A percentile compares a stretch with the other conserved stretches of the same genome.
Evolutionary conservation across 345 rosid genomes (phyloP).

Genomic region (Dipteronia dyeriana): DNA sequence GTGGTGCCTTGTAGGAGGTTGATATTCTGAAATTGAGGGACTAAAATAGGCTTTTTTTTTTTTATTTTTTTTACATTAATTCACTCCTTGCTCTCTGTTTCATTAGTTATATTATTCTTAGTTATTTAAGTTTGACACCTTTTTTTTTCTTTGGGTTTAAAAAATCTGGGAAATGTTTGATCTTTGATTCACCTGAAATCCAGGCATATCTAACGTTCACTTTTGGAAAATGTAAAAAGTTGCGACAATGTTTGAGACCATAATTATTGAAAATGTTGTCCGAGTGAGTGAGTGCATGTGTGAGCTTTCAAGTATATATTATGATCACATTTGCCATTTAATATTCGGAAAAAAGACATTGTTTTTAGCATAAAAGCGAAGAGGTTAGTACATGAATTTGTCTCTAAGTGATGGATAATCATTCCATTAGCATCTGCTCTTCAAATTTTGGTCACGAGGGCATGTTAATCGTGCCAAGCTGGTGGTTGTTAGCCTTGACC

Average conservation of each 20-base stretch:
- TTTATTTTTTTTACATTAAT: slow-evolving; percentile 5
- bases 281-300: slow-evolving; percentile 9
- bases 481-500: slow-evolving; percentile 12
- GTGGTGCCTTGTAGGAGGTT: slow-evolving; percentile 59
- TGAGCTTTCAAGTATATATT: slow-evolving; percentile 3
- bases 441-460: background rate
- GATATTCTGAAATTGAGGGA: slow-evolving; percentile 53
- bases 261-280: slow-evolving; percentile 15
- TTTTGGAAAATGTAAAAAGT: slow-evolving; percentile 28
- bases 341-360: background rate
- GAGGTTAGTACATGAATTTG: slow-evolving; percentile 5
- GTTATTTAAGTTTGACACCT: background rate
- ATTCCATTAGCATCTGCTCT: background rate
- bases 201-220: slow-evolving; percentile 35
- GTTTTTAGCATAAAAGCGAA: slow-evolving; percentile 22
- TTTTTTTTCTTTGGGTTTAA: slow-evolving; percentile 5
- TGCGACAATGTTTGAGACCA: background rate
- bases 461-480: background rate
- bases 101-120: background rate
- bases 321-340: background rate
- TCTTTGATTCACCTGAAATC: slow-evolving; percentile 31
- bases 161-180: slow-evolving; percentile 20
- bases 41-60: background rate
- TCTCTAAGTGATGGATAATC: slow-evolving; percentile 3
- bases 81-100: slow-evolving; percentile 1